Evolutionary conservation across 2,329 filamentous ascomycete genomes (phyloP).

Genomic region (Sphaceloma murrayae): DNA sequence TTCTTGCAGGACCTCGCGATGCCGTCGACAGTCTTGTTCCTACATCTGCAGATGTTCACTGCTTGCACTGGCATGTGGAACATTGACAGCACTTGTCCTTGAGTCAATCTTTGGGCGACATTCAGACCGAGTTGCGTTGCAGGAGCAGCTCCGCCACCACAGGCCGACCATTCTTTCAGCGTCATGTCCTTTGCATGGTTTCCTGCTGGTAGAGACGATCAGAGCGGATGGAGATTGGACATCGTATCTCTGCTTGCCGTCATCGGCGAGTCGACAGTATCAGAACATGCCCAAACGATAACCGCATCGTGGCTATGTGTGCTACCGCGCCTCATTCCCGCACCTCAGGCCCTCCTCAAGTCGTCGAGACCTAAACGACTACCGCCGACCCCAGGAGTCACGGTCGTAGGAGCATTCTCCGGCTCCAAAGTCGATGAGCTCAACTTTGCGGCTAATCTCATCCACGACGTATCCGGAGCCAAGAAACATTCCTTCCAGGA

Average conservation of each 20-base stretch:
- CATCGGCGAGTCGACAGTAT: constrained; percentile 12
- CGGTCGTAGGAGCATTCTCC: constrained; percentile 5
- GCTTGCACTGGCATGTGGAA: too few relatives aligned
- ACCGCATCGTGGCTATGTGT: constrained; percentile 12
- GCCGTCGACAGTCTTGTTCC: too few relatives aligned
- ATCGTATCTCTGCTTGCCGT: constrained; percentile 11
- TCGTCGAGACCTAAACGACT: constrained; percentile 1
- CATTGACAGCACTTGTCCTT: too few relatives aligned
- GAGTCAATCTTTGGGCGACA: background rate
- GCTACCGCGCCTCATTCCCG: constrained; percentile 11
- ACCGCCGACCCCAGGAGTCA: constrained; percentile 12
- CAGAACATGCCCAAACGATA: constrained; percentile 7
- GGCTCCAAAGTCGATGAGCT: constrained; percentile 9
- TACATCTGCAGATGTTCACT: too few relatives aligned
- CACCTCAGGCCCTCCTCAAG: constrained; percentile 5
- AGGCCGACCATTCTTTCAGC: background rate
- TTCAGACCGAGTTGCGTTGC: background rate
- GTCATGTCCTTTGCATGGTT: constrained; percentile 7
- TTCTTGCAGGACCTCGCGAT: too few relatives aligned
- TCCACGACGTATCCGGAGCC: constrained; percentile 4
- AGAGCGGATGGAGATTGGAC: constrained; percentile 2
- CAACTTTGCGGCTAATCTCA: constrained; percentile 9
- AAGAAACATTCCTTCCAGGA: constrained; percentile 13
- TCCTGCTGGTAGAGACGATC: constrained; percentile 4
- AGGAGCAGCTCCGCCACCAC: constrained; percentile 5